Evolutionary conservation across 805 yeast genomes (phyloP), one percentile per base, ranked within the genome.

Genomic region (Metschnikowia santaceciliae): DNA sequence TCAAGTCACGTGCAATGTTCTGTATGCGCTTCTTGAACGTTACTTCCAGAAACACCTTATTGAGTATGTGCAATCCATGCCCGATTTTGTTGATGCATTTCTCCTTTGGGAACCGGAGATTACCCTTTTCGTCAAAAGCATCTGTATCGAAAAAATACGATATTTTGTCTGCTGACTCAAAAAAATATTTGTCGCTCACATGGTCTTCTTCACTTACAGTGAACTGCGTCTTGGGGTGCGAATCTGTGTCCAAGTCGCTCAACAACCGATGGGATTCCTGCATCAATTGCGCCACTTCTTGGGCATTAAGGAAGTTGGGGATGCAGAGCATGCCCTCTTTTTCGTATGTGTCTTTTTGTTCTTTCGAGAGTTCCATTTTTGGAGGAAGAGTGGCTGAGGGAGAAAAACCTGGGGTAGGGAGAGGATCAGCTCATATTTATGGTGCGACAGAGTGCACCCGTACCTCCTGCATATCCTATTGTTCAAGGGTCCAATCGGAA

Each of bases 61-160:
- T 81, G 34, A 77, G 65, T 61, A 78, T 72, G 60, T 88, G 95
- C 14, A 88, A 64, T 1, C 88, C 89, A 61, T 88, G 95, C 4
- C 94, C 95, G 39, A 88, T 81, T 67, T 88, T 88, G 67, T 88
- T 88, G 61, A 88, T 75, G 1, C 91, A 79, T 53, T 65, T 67
- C 30, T 77, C 77, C 53, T 82, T 74, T 8, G 85, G 80, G 59
- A 71, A 78, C 23, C 64, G 65, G 54, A 86, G 69, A 20, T 76
- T 58, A n/a, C 87, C 86, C 1, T 67, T 51, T 10, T 54, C 62
- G 55, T 80, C 80, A 55, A 86, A 79, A 0, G 92, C 90, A 58
- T 80, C 88, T 2, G 80, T 80, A 58, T 87, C 95, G 54, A 87
- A 81, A 65, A 87, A 88, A 60, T 69, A 88, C 2, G 81, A 75